These are phyloP conservation scores for Puya raimondii DNA, from an alignment of 176 grass and related monocot genomes.

Conservation along the genomic window DNA sequence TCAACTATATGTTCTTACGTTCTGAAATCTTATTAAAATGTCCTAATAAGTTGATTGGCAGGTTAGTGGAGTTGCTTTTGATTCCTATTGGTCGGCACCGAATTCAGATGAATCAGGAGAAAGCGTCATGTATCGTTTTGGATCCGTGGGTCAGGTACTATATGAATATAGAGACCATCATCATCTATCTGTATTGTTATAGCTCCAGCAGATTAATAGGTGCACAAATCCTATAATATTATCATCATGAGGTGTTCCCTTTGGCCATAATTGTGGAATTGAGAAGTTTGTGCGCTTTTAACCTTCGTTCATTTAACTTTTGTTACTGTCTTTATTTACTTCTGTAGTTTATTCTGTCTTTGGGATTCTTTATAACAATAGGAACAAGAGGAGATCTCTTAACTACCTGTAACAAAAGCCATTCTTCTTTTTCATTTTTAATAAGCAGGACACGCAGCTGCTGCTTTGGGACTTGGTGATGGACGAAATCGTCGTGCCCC, in stretches of 20 bases:
- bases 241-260: not conserved
- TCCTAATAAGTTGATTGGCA: conserved; percentile 30
- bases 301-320: too few relatives aligned
- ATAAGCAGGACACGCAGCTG: conserved; percentile 62
- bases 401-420: conserved; percentile 1
- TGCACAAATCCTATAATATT: conserved; percentile 4
- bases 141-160: conserved; percentile 86
- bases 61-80: conserved; percentile 94
- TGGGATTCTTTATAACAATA: not conserved
- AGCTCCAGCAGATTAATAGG: not conserved
- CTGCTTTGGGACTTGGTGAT: conserved; percentile 85
- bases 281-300: too few relatives aligned
- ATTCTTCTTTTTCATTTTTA: conserved; percentile 12
- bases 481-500: conserved; percentile 78
- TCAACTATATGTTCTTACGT: not conserved
- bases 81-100: conserved; percentile 79
- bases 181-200: conserved; percentile 2
- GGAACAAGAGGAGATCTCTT: too few relatives aligned
- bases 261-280: not conserved
- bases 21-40: not conserved
- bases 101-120: conserved; percentile 69
- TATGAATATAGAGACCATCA: conserved; percentile 1
- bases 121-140: conserved; percentile 87
- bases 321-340: too few relatives aligned
- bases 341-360: too few relatives aligned